A percentile compares a stretch with the other conserved stretches of the same genome.
These are phyloP conservation scores for Hymenochaete sp. DNA, from an alignment of 1,284 basidiomycete genomes.

Conservation along the genomic window DNA sequence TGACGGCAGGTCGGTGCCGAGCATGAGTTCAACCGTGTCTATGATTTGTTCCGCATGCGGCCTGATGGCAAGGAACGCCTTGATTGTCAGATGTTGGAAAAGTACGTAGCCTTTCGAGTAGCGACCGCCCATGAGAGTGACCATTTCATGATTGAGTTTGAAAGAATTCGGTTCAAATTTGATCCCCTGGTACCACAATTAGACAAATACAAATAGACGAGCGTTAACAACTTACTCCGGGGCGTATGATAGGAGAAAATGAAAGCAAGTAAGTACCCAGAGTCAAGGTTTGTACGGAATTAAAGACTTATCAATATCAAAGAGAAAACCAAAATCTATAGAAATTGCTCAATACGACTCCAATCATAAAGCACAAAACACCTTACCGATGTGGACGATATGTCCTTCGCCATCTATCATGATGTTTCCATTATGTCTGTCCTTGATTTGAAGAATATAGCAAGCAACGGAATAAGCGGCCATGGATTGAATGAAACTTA, in stretches of 20 bases:
- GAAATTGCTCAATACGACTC: conserved; percentile 14
- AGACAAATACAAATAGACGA: conserved; percentile 18
- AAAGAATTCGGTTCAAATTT: conserved; percentile 97
- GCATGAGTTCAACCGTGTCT: conserved; percentile 86
- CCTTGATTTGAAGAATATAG: conserved; percentile 96
- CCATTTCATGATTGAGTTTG: conserved; percentile 98
- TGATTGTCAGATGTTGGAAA: conserved; percentile 91
- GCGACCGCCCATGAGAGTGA: conserved; percentile 92
- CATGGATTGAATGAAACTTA: conserved; percentile 99
- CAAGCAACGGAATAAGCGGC: conserved; percentile 99
- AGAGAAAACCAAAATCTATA: conserved; percentile 94
- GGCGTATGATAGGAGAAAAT: conserved; percentile 33
- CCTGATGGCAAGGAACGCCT: conserved; percentile 92
- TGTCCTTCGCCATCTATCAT: conserved; percentile 98
- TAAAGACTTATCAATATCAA: conserved; percentile 89
- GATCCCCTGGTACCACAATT: conserved; percentile 57
- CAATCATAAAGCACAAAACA: not conserved
- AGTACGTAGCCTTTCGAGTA: conserved; percentile 89
- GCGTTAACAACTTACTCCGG: conserved; percentile 46
- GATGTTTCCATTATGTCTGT: conserved; percentile 97
- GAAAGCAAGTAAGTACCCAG: not conserved
- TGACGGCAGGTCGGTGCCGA: conserved; percentile 88
- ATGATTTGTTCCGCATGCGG: conserved; percentile 88
- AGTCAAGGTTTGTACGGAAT: not conserved
- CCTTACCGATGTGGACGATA: conserved; percentile 85